phyloP scores from a whole-genome alignment of 352 stramenopile species.

The Halophytophthora polymorphica region DNA sequence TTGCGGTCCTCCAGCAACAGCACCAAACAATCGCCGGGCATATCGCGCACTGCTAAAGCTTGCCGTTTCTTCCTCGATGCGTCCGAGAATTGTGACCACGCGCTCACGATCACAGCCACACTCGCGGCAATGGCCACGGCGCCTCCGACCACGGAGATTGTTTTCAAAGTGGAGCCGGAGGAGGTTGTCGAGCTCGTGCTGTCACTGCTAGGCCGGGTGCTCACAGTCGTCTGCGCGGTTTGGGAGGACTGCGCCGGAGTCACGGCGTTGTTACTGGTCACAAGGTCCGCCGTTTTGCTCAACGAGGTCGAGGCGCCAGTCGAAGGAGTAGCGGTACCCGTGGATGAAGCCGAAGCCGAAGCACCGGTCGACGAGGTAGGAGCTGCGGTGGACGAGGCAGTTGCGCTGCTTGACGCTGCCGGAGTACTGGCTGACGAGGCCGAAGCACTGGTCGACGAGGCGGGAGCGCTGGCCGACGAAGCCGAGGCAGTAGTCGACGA shows the following conservation, averaged over 20 bases:
- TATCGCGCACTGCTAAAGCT: conserved; percentile 67
- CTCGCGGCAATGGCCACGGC: conserved; percentile 71
- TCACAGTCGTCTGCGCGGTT: neutral
- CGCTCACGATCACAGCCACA: conserved; percentile 72
- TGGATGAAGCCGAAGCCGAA: conserved; percentile 2
- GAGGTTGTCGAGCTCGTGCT: conserved; percentile 21
- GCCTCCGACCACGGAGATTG: conserved; percentile 62
- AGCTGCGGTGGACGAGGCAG: conserved; percentile 7
- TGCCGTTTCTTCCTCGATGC: conserved; percentile 55
- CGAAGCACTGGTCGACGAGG: neutral
- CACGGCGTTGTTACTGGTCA: conserved; percentile 21
- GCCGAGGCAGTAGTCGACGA: conserved; percentile 8
- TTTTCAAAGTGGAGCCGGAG: conserved; percentile 37
- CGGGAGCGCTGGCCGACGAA: conserved; percentile 13
- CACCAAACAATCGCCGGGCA: conserved; percentile 71
- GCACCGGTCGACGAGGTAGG: conserved; percentile 10
- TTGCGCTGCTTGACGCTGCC: conserved; percentile 10
- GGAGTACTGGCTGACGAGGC: conserved; percentile 9
- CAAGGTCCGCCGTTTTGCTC: conserved; percentile 16
- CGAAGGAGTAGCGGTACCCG: neutral
- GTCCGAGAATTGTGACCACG: conserved; percentile 78
- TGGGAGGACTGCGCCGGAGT: conserved; percentile 4
- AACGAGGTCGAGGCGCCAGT: conserved; percentile 9
- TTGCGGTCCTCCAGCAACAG: conserved; percentile 68
- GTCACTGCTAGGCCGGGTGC: conserved; percentile 21